Percentiles rank a stretch among this genome's conserved stretches.
Evolutionary conservation across 805 yeast genomes (phyloP).

Genomic region (Candida railenensis): DNA sequence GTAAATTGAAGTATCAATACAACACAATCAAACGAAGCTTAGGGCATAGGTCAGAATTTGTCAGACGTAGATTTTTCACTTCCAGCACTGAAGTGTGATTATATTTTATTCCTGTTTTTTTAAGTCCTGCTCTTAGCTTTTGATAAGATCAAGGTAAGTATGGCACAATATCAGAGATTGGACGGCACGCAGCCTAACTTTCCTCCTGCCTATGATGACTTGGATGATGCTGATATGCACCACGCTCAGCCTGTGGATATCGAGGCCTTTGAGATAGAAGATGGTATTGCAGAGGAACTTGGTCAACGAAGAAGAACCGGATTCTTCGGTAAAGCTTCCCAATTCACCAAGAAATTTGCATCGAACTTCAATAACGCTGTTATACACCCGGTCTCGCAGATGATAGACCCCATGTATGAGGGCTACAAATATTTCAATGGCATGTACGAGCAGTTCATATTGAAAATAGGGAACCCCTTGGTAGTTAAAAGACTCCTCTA

Average conservation of each 20-base stretch:
- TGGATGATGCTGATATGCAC: neutral
- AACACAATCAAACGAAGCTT: too few species aligned
- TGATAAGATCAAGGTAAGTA: neutral
- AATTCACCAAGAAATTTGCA: constrained; percentile 34
- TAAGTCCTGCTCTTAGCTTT: neutral
- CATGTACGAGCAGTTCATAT: constrained; percentile 55
- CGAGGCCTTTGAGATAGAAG: constrained; percentile 39
- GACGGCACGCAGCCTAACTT: neutral
- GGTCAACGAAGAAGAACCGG: constrained; percentile 12
- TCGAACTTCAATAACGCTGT: constrained; percentile 32
- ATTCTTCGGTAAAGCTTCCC: constrained; percentile 36
- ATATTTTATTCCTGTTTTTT: too few species aligned
- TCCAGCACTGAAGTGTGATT: too few species aligned
- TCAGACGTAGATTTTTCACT: too few species aligned
- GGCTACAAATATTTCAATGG: constrained; percentile 39
- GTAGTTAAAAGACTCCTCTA: constrained; percentile 76
- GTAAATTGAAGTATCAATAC: too few species aligned
- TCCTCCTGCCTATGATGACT: constrained; percentile 4
- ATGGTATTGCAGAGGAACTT: constrained; percentile 18
- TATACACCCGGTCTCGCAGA: constrained; percentile 42
- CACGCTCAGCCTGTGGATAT: constrained; percentile 10
- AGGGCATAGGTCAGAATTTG: too few species aligned
- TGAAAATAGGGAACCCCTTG: constrained; percentile 80
- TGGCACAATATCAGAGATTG: neutral
- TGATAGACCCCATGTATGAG: constrained; percentile 53